phyloP scores from a whole-genome alignment of 176 grass and related monocot genomes.

The Oryza meyeriana region DNA sequence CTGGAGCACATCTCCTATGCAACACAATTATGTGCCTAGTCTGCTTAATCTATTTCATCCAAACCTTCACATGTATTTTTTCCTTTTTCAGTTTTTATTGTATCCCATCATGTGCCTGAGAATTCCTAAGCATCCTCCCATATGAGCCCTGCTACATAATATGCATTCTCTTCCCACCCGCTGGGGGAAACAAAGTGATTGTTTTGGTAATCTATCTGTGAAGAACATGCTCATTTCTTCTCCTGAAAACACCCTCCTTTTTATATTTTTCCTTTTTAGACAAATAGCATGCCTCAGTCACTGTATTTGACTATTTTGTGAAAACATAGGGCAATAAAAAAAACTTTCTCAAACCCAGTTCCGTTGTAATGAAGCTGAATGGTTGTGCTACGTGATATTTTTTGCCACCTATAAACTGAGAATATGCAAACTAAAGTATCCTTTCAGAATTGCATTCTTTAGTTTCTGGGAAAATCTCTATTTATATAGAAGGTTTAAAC shows the following conservation, averaged over 20 bases:
- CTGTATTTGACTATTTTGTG: neutral
- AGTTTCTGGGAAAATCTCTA: neutral
- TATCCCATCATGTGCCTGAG: neutral
- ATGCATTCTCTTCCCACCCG: neutral
- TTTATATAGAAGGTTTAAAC: neutral
- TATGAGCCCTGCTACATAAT: neutral
- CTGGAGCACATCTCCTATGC: neutral
- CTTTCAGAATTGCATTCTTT: neutral
- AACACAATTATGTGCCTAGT: neutral
- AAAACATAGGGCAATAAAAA: neutral
- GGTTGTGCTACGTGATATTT: neutral
- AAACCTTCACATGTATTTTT: neutral
- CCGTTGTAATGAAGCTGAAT: neutral
- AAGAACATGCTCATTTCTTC: neutral
- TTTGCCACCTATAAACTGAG: neutral
- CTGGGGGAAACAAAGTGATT: neutral
- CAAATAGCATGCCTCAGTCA: neutral
- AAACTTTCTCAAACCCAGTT: neutral
- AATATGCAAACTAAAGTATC: neutral
- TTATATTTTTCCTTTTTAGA: neutral
- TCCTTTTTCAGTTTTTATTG: neutral
- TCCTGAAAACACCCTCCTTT: neutral
- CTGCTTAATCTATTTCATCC: neutral
- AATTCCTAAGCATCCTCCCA: neutral
- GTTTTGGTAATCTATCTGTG: neutral